Percentiles rank a stretch among this genome's conserved stretches.
phyloP scores from a whole-genome alignment of 75 land plant species.

The Selaginella tamariscina region DNA sequence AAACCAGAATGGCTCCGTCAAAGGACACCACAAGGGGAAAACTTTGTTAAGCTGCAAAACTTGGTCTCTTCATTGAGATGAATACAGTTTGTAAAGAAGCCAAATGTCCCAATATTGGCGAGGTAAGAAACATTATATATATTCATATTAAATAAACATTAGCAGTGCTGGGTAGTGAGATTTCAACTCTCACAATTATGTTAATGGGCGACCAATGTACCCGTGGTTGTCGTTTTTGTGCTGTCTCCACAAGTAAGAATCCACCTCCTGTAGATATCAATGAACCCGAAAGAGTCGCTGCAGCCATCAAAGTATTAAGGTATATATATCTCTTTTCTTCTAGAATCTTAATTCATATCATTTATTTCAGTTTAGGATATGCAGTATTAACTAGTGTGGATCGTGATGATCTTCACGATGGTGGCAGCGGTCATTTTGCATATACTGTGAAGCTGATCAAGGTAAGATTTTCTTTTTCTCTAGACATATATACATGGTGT shows the following conservation, averaged over 20 bases:
- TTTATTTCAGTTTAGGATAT: conserved; percentile 5
- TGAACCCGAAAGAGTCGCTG: neutral
- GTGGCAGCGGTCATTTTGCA: conserved; percentile 12
- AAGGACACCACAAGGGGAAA: neutral
- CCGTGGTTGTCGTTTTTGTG: neutral
- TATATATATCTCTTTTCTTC: neutral
- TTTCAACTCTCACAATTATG: conserved; percentile 4
- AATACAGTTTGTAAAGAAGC: neutral
- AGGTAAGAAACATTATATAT: neutral
- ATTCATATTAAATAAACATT: too few relatives aligned
- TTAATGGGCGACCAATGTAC: conserved; percentile 1
- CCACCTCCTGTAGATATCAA: neutral
- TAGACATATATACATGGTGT: neutral
- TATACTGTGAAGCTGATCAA: neutral
- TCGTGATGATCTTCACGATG: conserved; percentile 2
- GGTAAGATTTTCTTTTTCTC: neutral
- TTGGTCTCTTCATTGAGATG: neutral
- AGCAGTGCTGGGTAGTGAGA: neutral
- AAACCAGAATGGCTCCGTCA: neutral
- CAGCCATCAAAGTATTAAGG: neutral
- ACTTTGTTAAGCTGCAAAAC: neutral
- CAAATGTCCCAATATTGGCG: neutral
- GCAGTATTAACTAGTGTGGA: conserved; percentile 2
- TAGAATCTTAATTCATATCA: neutral
- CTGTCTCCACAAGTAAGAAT: conserved; percentile 1